Percentiles rank a stretch among this genome's conserved stretches.
Conservation (phyloP, 495 filamentous ascomycete species). For the Talaromyces stipitatus region DNA sequence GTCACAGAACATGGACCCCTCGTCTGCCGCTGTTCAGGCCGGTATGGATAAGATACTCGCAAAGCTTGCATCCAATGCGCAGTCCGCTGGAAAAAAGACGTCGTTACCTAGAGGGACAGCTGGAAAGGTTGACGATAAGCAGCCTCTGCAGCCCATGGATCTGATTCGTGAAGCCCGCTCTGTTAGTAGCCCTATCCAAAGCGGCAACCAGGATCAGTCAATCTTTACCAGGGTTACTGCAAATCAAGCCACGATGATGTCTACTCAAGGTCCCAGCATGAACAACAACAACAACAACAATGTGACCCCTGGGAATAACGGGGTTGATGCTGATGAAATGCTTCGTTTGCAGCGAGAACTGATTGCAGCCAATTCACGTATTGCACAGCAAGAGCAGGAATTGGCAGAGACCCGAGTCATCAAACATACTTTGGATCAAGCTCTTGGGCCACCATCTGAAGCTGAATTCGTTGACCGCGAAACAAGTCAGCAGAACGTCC, state of each 20-base stretch:
- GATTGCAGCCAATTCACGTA: conserved; percentile 67
- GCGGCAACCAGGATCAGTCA: not conserved
- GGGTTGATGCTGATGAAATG: conserved; percentile 41
- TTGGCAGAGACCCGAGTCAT: conserved; percentile 69
- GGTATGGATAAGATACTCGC: conserved; percentile 33
- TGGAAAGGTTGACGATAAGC: conserved; percentile 4
- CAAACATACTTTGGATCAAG: conserved; percentile 68
- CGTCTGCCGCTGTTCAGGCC: conserved; percentile 16
- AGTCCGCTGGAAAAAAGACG: conserved; percentile 12
- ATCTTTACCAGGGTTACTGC: not conserved
- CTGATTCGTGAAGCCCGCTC: not conserved
- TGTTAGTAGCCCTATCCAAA: not conserved
- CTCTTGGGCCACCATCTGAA: conserved; percentile 55
- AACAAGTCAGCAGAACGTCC: conserved; percentile 46
- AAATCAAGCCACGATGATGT: conserved; percentile 16
- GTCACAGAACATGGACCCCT: conserved; percentile 45
- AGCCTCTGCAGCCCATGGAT: not conserved
- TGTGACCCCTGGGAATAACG: conserved; percentile 48
- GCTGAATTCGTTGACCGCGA: conserved; percentile 43
- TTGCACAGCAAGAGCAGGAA: conserved; percentile 77
- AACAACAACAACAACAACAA: conserved; percentile 1
- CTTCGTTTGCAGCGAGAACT: conserved; percentile 63
- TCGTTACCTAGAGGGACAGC: conserved; percentile 12
- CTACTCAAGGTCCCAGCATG: not conserved
- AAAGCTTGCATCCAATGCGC: conserved; percentile 25